Evolutionary conservation across 495 filamentous ascomycete genomes (phyloP), one percentile per base, ranked within the genome.

Genomic region (Immersiella caudata): DNA sequence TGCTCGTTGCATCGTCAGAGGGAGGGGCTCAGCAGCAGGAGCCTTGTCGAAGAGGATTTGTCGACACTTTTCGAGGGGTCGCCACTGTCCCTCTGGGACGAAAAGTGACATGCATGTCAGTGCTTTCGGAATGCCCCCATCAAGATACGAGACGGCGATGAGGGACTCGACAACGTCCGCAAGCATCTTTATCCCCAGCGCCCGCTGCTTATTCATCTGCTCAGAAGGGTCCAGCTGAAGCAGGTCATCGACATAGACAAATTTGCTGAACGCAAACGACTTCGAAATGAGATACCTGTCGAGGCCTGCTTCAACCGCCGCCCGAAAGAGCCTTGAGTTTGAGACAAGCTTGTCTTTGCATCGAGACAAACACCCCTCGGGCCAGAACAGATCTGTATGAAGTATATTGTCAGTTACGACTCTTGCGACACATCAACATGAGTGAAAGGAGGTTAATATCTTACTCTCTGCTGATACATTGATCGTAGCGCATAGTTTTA

Each of bases 151-250:
- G 0, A 91, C 90, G 1, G 93, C 95, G 40, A 97, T 90, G 0
- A 97, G 80, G 0, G 82, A 87, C 75, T 99, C 95, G 12, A 97
- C 86, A 0, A 97, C 91, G 69, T 99, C 95, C 5, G 95, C 95
- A 14, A 97, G 84, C 1, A 88, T 87, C 72, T 99, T 99, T 7
- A 86, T 90, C 1, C 91, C 90, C 26, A 94, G 73, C 4, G 79
- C 49, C 12, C 77, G 73, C 70, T 56, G 55, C 70, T 57, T 36
- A 6, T 58, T 20, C 27, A 57, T 65, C 6, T 46, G 70, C 72
- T 35, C 59, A 18, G 52, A 18, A 22, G 51, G 24, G 60, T 66
- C 63, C 25, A 64, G 27, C 14, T 75, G 60, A 20, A 84, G 71
- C 14, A 86, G 59, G n/a, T 88, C 78, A 3, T 86, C 81, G 3